Conservation (phyloP, 1,284 basidiomycete genomes). For the Fomitiporia mediterranea region DNA sequence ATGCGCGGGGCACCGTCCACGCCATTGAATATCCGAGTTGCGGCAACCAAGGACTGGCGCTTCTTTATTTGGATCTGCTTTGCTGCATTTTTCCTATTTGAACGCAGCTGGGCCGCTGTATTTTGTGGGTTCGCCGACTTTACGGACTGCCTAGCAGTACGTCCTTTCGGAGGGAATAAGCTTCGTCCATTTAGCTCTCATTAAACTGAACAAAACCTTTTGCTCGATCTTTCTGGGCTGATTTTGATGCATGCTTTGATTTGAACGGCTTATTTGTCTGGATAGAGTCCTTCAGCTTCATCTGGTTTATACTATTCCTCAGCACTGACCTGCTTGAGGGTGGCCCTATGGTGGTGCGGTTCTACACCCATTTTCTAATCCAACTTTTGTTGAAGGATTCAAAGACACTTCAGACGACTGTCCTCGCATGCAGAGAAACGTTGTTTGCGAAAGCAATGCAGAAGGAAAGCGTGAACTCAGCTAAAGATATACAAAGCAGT, state of each 20-base stretch:
- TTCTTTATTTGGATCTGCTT: slow-evolving; percentile 76
- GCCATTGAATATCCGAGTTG: slow-evolving; percentile 71
- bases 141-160: slow-evolving; percentile 46
- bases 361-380: slow-evolving; percentile 28
- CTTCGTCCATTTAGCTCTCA: slow-evolving; percentile 9
- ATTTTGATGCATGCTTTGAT: slow-evolving; percentile 84
- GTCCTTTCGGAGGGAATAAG: slow-evolving; percentile 37
- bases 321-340: slow-evolving; percentile 76
- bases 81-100: slow-evolving; percentile 73
- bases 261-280: slow-evolving; percentile 89
- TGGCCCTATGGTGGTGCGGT: slow-evolving; percentile 66
- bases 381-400: background rate
- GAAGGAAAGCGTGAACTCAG: no score
- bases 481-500: no score
- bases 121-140: slow-evolving; percentile 43
- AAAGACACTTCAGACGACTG: background rate
- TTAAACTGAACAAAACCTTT: slow-evolving; percentile 54
- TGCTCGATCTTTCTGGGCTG: slow-evolving; percentile 71
- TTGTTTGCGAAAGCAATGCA: no score
- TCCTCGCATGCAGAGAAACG: no score
- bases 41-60: slow-evolving; percentile 61
- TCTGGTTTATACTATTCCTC: background rate
- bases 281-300: slow-evolving; percentile 3
- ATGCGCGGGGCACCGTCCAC: slow-evolving; percentile 77
- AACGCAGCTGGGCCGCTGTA: slow-evolving; percentile 52